Base-by-base conservation (phyloP, 306 rosid species). In the Sicyos baderoa region DNA sequence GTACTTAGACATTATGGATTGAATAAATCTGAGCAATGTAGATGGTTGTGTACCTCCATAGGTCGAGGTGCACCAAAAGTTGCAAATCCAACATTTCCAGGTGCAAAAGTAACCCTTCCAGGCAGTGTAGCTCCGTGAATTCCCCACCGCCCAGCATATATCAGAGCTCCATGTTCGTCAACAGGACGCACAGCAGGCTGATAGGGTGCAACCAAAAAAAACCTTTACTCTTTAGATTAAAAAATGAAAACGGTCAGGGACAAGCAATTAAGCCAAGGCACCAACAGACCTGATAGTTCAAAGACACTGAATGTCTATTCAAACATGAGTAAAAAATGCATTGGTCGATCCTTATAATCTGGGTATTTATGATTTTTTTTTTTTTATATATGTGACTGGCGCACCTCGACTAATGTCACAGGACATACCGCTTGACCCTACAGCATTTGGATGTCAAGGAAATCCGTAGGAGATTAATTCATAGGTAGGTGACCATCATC, bases 31-130 rank as follows among this genome's bases (percentile, higher is more conserved):
- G 22, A 58, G 42, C 11, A 74, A 44, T 52, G 73, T 60, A 80
- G 70, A 44, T 61, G 69, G 75, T 52, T 40, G 68, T 55, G 60
- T 80, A 92, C 98, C 96, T 87, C 89, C 81, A 81, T 82, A 3
- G 98, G 98, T 45, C 96, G 82, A 72, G 98, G 85, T 12, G 98
- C 93, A 50, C 98, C 98, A 68, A 92, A 92, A 68, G 95, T 92
- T 7, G 85, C 49, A 80, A 83, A 92, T 55, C 98, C 98, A 71
- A 56, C 95, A 78, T 89, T 82, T 60, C 98, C 98, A 1, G 98
- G 98, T 1, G 91, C 86, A 83, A 92, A 92, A 68, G 98, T 87
- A 70, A 89, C 95, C 86, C 98, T 86, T 59, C 98, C 98, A 25
- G 98, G 95, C 72, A 89, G 95, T 73, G 95, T 76, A 73, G 79